Conservation (phyloP, 257 asterid genomes). For the Cynanchum wilfordii region DNA sequence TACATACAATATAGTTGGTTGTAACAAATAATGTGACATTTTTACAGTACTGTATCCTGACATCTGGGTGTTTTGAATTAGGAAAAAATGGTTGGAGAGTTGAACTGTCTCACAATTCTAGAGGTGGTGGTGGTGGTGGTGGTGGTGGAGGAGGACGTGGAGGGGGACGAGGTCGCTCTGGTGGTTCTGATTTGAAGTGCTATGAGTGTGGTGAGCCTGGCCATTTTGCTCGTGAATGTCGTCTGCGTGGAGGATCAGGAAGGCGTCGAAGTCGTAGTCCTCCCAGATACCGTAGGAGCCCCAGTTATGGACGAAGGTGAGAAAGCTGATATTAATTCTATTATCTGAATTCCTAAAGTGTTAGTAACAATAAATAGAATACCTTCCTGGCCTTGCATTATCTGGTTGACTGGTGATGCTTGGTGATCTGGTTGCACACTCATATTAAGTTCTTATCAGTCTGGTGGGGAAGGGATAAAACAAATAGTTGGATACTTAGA, state of each 20-base stretch:
- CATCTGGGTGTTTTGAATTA: slow-evolving; percentile 16
- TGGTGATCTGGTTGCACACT: background rate
- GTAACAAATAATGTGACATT: background rate
- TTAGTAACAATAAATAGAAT: background rate
- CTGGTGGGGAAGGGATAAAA: background rate
- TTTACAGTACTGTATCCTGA: background rate
- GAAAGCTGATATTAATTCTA: background rate
- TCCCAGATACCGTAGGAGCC: slow-evolving; percentile 76
- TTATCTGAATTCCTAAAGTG: background rate
- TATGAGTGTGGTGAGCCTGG: slow-evolving; percentile 97
- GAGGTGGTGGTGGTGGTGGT: slow-evolving; percentile 69
- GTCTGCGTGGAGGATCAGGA: slow-evolving; percentile 59
- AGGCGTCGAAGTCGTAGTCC: slow-evolving; percentile 96
- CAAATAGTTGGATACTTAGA: background rate
- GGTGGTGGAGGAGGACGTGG: slow-evolving; percentile 61
- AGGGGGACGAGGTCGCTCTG: slow-evolving; percentile 76
- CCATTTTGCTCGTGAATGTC: slow-evolving; percentile 96
- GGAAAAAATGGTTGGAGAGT: slow-evolving; percentile 99
- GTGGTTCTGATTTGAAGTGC: slow-evolving; percentile 81
- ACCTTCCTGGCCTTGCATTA: background rate
- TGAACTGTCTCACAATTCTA: slow-evolving; percentile 86
- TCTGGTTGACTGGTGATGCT: background rate
- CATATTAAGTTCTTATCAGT: background rate
- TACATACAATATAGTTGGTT: background rate
- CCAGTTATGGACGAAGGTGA: slow-evolving; percentile 91